phyloP scores from a whole-genome alignment of 2,329 filamentous ascomycete genomes.

The Salinomyces thailandicus region DNA sequence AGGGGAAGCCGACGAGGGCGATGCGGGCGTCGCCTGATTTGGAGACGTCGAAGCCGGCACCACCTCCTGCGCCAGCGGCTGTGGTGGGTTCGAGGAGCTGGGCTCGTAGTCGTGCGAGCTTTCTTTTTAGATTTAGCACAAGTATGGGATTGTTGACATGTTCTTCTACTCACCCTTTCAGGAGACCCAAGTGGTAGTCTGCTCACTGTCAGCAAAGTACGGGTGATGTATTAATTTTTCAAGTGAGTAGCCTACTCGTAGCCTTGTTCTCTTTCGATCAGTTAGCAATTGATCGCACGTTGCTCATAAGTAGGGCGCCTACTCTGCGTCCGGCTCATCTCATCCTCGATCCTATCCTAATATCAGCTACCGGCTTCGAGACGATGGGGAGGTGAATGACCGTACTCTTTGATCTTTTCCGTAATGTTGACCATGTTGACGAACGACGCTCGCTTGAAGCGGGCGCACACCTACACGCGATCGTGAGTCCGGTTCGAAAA shows the following conservation, averaged over 20 bases:
- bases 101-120: conserved; percentile 86
- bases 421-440: conserved; percentile 93
- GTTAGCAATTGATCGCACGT: conserved; percentile 23
- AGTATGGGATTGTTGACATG: neutral
- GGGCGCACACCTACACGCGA: neutral
- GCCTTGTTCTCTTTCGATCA: conserved; percentile 82
- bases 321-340: conserved; percentile 99
- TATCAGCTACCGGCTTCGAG: conserved; percentile 6
- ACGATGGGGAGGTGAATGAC: conserved; percentile 5
- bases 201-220: conserved; percentile 26
- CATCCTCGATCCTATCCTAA: conserved; percentile 82
- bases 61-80: conserved; percentile 65
- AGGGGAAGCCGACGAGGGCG: conserved; percentile 95
- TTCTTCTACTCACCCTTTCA: conserved; percentile 66
- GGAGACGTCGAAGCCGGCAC: conserved; percentile 76
- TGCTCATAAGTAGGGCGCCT: conserved; percentile 25
- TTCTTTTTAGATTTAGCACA: conserved; percentile 45
- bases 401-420: conserved; percentile 98
- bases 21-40: conserved; percentile 96
- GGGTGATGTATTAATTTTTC: conserved; percentile 1
- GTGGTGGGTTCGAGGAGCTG: conserved; percentile 85
- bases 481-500: neutral
- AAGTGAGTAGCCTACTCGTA: conserved; percentile 57
- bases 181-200: conserved; percentile 96
- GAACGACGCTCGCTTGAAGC: conserved; percentile 7